Evolutionary conservation across 225 moss, liverwort and hornwort species (phyloP), one percentile per base, ranked within the genome.

Genomic region (Pseudoscleropodium purum): DNA sequence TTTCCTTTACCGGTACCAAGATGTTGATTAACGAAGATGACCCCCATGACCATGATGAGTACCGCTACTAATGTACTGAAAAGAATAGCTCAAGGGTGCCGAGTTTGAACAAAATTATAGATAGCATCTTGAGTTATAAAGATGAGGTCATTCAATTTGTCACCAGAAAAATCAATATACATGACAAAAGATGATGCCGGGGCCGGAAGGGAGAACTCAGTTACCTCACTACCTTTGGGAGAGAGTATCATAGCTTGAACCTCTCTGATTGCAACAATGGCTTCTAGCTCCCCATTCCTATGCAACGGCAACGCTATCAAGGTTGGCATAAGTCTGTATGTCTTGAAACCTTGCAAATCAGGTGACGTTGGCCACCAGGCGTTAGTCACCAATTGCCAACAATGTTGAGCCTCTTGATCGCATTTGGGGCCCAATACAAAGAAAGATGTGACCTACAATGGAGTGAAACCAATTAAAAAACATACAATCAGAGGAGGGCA

Each of bases 21-120:
- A 85, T 98, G 98, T 87, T 98, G 98, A 37, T 91, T 95, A 59
- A 98, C 92, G 51, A 96, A 94, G 63, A 98, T 96, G 8, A 98
- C 89, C 68, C 88, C 97, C 94, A 98, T 98, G 60, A 97, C 96
- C 87, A 97, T 89, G 45, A 98, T 95, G 65, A 98, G 87, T 15
- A 96, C 83, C 54, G 95, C 98, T 69, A 98, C 94, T 65, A 98
- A 90, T 21, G 96, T 93, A 87, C 96, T 96, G 66, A 98, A 98
- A 60, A 98, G 91, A 86, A 96, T 91, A 43, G 97, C 98, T 89
- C 97, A 96, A 24, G 97, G 96, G 81, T 95, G 96, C 45, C 96
- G 95, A 81, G 94, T 95, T 95, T 97, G 98, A 72, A 93, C 92
- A 87, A 95, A 98, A 36, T 97, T 97, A 85, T 96, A 97, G 7